These are phyloP conservation scores for Sicyos edulis DNA, from an alignment of 306 rosid species.

Conservation along the genomic window DNA sequence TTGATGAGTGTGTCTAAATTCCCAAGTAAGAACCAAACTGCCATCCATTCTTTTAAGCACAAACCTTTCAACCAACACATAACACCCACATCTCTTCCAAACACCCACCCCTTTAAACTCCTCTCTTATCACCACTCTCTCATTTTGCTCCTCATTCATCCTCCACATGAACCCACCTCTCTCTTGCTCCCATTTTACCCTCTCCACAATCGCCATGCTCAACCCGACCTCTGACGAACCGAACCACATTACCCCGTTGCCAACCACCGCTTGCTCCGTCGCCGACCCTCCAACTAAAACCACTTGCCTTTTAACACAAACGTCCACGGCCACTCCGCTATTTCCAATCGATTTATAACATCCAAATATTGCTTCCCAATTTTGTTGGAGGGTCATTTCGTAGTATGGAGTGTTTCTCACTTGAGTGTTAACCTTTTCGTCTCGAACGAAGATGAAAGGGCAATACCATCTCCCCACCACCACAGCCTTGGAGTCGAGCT, in stretches of 20 bases:
- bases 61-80: constrained; percentile 49
- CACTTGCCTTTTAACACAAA: constrained; percentile 33
- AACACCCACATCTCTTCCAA: constrained; percentile 1
- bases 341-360: constrained; percentile 18
- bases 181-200: constrained; percentile 47
- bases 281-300: constrained; percentile 30
- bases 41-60: constrained; percentile 30
- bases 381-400: constrained; percentile 56
- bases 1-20: too few species aligned
- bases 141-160: constrained; percentile 2
- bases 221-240: constrained; percentile 40
- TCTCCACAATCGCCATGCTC: constrained; percentile 46
- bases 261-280: constrained; percentile 25
- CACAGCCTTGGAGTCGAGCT: constrained; percentile 23
- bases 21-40: too few species aligned
- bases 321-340: constrained; percentile 34
- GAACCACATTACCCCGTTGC: constrained; percentile 39
- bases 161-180: constrained; percentile 36
- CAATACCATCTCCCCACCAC: constrained; percentile 63
- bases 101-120: too few species aligned
- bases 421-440: constrained; percentile 42
- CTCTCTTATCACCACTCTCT: too few species aligned
- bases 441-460: constrained; percentile 59
- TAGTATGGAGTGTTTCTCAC: constrained; percentile 44
- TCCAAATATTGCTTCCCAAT: constrained; percentile 45